A percentile compares a stretch with the other conserved stretches of the same genome.
These are phyloP conservation scores for Bipolaris bicolor DNA, from an alignment of 2,329 filamentous ascomycete genomes.

Conservation along the genomic window DNA sequence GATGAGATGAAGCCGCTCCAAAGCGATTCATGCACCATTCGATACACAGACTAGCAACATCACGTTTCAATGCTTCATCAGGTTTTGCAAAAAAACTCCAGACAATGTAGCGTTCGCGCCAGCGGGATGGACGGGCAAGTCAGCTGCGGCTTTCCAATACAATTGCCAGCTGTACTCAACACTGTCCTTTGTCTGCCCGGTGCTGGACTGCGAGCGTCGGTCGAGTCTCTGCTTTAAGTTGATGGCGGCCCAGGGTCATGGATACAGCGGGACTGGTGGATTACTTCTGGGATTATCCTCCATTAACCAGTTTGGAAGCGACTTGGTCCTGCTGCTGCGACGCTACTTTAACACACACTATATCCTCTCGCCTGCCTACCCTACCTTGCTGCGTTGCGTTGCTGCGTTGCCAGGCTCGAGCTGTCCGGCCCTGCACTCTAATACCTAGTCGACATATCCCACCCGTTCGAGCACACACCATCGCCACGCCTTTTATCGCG, in stretches of 20 bases:
- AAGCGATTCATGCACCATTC: constrained; percentile 35
- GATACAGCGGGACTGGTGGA: constrained; percentile 32
- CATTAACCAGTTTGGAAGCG: constrained; percentile 35
- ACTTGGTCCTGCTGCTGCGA: constrained; percentile 37
- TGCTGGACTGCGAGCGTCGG: constrained; percentile 37
- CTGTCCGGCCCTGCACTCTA: constrained; percentile 33
- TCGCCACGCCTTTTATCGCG: constrained; percentile 33
- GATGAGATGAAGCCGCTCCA: constrained; percentile 26
- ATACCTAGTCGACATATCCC: constrained; percentile 43
- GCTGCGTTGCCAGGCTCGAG: constrained; percentile 36
- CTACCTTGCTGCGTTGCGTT: constrained; percentile 35
- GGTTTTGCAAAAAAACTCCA: constrained; percentile 37
- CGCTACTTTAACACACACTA: constrained; percentile 43
- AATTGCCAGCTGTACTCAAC: constrained; percentile 32
- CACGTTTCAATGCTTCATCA: constrained; percentile 35
- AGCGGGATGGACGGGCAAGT: constrained; percentile 36
- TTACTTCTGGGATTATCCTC: constrained; percentile 39
- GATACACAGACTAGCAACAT: constrained; percentile 27
- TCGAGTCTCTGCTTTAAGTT: constrained; percentile 41
- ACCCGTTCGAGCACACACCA: constrained; percentile 43
- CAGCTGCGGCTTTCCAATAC: constrained; percentile 34
- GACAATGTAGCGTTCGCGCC: constrained; percentile 42
- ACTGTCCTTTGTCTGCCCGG: constrained; percentile 36
- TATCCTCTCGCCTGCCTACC: constrained; percentile 34
- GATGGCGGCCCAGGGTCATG: constrained; percentile 38